Evolutionary conservation across 2,329 filamentous ascomycete genomes (phyloP).

Genomic region (Tolypocladium tundrense): DNA sequence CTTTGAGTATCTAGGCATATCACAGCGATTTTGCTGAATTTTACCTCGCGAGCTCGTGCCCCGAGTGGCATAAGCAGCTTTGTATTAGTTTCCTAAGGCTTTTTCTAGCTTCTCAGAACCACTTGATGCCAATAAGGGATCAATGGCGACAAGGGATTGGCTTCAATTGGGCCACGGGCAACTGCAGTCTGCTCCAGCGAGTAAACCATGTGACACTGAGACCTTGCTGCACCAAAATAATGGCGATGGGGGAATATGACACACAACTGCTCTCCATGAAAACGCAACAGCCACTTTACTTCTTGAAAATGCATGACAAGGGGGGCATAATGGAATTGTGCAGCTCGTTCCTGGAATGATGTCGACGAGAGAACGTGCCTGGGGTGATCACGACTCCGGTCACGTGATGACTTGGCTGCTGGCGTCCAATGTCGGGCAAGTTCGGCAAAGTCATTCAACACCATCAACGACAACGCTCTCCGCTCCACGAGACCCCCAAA

Average conservation of each 20-base stretch:
- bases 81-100: conserved; percentile 17
- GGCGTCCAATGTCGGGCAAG: conserved; percentile 20
- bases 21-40: conserved; percentile 7
- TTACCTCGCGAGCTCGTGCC: conserved; percentile 14
- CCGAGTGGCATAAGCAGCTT: conserved; percentile 14
- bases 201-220: background rate
- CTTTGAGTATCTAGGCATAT: conserved; percentile 63
- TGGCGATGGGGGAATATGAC: background rate
- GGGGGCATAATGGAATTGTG: background rate
- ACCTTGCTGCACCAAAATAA: background rate
- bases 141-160: background rate
- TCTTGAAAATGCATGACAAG: background rate
- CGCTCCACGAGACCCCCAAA: conserved; percentile 35
- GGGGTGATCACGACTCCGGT: background rate
- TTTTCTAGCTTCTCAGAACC: background rate
- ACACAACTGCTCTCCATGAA: background rate
- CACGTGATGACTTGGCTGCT: background rate
- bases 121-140: background rate
- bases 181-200: background rate
- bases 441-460: conserved; percentile 37
- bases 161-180: background rate
- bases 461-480: conserved; percentile 37
- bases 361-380: background rate
- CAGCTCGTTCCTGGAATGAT: background rate
- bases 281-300: background rate